Evolutionary conservation across 352 stramenopile species (phyloP).

Genomic region (Pythium brachiatum): DNA sequence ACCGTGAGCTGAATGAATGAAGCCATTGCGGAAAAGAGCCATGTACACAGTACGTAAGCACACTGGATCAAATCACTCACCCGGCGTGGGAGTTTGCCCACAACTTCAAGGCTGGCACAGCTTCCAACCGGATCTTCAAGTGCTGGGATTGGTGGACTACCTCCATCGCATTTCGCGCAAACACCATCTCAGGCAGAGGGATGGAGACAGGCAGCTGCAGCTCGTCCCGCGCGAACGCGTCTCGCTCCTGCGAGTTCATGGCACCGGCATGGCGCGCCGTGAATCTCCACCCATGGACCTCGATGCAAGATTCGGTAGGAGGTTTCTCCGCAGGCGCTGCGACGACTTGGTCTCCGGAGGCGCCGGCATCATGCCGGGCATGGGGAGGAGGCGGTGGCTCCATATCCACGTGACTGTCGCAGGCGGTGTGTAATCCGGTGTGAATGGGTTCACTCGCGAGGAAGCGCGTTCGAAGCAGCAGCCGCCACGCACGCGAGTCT

Average conservation of each 20-base stretch:
- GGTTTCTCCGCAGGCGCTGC: constrained; percentile 11
- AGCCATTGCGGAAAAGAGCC: neutral
- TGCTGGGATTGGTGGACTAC: constrained; percentile 30
- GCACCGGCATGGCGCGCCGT: constrained; percentile 30
- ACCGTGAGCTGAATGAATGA: neutral
- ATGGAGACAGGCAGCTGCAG: constrained; percentile 35
- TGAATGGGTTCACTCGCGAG: neutral
- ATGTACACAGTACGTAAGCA: too few species aligned
- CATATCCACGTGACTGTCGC: neutral
- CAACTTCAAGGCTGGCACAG: constrained; percentile 35
- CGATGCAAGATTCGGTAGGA: constrained; percentile 18
- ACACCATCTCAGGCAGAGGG: constrained; percentile 59
- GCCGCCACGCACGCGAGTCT: neutral
- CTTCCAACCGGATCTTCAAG: constrained; percentile 42
- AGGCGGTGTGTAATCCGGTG: neutral
- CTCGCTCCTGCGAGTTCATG: constrained; percentile 41
- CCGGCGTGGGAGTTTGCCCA: constrained; percentile 33
- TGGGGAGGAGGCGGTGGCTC: neutral
- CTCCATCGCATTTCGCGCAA: constrained; percentile 35
- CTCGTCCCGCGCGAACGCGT: constrained; percentile 24
- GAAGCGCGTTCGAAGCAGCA: neutral
- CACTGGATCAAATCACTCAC: too few species aligned
- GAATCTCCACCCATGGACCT: constrained; percentile 49
- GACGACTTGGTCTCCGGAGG: too few species aligned
- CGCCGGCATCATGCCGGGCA: too few species aligned